A percentile compares a stretch with the other conserved stretches of the same genome.
Evolutionary conservation across 768 basidiomycete genomes (phyloP).

Genomic region (Dioszegia crocea): DNA sequence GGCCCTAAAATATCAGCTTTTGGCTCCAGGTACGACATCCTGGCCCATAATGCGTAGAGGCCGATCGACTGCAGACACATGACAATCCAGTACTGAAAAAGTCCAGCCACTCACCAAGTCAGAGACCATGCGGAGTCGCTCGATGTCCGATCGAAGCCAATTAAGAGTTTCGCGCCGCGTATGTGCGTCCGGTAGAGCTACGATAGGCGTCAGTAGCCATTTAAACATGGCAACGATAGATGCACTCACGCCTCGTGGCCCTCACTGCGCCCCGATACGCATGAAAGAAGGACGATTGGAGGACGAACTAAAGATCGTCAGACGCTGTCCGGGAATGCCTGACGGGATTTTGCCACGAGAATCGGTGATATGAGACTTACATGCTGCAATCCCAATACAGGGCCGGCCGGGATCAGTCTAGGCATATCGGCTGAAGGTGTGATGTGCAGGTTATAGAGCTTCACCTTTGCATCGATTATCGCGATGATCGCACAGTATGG

Average conservation of each 20-base stretch:
- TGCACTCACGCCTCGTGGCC: constrained; percentile 41
- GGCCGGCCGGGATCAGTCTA: background rate
- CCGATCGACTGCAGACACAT: no score
- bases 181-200: constrained; percentile 41
- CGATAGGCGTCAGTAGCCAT: background rate
- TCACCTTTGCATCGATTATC: background rate
- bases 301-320: constrained; percentile 32
- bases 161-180: constrained; percentile 47
- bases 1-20: no score
- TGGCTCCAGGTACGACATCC: no score
- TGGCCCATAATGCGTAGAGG: no score
- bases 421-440: background rate
- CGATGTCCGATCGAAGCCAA: constrained; percentile 43
- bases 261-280: constrained; percentile 44
- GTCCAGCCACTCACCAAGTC: constrained; percentile 35
- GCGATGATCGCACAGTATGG: no score
- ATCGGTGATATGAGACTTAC: background rate
- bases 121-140: constrained; percentile 27
- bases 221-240: background rate
- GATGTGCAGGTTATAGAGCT: background rate
- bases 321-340: no score
- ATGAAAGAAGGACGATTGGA: constrained; percentile 38
- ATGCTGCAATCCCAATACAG: constrained; percentile 8
- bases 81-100: background rate
- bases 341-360: no score